Evolutionary conservation across 2,329 filamentous ascomycete species (phyloP).

Genomic region (Botrytis squamosa): DNA sequence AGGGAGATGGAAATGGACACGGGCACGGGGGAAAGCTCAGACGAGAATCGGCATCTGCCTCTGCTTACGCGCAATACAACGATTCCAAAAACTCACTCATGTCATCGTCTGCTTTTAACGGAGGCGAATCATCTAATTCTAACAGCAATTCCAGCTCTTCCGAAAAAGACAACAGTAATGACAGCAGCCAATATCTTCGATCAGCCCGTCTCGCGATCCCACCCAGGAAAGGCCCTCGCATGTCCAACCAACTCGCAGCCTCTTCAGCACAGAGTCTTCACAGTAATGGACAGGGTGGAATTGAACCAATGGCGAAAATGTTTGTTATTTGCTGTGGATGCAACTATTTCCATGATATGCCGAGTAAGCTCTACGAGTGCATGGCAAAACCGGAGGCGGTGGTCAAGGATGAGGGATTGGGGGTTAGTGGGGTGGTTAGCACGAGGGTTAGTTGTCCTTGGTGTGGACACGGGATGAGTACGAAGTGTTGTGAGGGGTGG

Average conservation of each 20-base stretch:
- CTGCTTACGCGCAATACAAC: constrained; percentile 13
- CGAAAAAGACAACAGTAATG: constrained; percentile 5
- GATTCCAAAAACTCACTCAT: constrained; percentile 7
- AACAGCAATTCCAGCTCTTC: constrained; percentile 23
- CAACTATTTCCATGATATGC: constrained; percentile 65
- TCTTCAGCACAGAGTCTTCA: constrained; percentile 10
- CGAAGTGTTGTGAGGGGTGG: constrained; percentile 66
- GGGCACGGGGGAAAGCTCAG: neutral
- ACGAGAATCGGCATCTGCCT: constrained; percentile 9
- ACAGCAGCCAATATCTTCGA: constrained; percentile 29
- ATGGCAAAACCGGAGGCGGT: constrained; percentile 60
- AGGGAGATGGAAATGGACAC: neutral
- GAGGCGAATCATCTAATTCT: constrained; percentile 2
- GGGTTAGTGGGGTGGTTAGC: constrained; percentile 56
- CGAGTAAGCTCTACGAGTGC: constrained; percentile 61
- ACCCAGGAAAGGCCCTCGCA: neutral
- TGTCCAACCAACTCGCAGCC: neutral
- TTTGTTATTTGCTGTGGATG: constrained; percentile 65
- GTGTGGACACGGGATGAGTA: constrained; percentile 71
- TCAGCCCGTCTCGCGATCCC: constrained; percentile 28
- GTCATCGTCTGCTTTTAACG: neutral
- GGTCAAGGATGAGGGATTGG: constrained; percentile 51
- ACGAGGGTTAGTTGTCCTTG: constrained; percentile 68
- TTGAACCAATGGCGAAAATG: constrained; percentile 53
- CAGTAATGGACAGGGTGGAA: constrained; percentile 6